A percentile compares a stretch with the other conserved stretches of the same genome.
Conservation (phyloP, 345 rosid genomes). For the Salix suchowensis region DNA sequence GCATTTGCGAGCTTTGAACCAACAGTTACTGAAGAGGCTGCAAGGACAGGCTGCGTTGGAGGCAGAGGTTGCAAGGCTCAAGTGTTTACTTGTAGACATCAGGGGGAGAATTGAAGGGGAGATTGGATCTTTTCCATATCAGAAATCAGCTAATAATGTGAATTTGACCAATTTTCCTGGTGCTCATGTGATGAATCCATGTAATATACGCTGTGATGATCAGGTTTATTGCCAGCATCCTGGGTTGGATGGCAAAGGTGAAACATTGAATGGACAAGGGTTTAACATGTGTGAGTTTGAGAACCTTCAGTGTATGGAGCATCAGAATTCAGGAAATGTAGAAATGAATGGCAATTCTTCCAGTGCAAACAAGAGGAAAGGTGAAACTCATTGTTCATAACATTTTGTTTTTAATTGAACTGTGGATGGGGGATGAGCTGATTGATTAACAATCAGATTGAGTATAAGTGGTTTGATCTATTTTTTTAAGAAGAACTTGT, state of each 20-base stretch:
- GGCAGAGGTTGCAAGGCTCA: constrained; percentile 82
- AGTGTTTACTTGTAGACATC: constrained; percentile 93
- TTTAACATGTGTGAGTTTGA: constrained; percentile 63
- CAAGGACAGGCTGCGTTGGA: constrained; percentile 88
- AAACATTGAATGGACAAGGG: constrained; percentile 40
- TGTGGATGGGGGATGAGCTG: background rate
- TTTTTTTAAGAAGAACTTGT: background rate
- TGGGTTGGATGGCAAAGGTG: constrained; percentile 40
- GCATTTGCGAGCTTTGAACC: constrained; percentile 67
- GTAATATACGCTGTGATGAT: constrained; percentile 69
- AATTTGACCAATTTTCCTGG: constrained; percentile 34
- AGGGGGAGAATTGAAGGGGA: constrained; percentile 98
- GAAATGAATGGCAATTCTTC: constrained; percentile 40
- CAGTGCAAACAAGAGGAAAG: constrained; percentile 59
- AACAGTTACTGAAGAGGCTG: constrained; percentile 77
- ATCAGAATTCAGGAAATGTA: constrained; percentile 50
- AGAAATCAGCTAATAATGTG: constrained; percentile 46
- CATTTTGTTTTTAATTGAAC: background rate
- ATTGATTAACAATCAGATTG: background rate
- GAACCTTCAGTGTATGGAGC: constrained; percentile 50
- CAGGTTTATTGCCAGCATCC: constrained; percentile 65
- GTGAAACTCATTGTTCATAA: constrained; percentile 33
- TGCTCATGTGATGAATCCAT: constrained; percentile 71
- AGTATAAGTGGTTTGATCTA: background rate
- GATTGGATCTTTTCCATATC: constrained; percentile 92